A percentile compares a stretch with the other conserved stretches of the same genome.
Conservation (phyloP, 495 filamentous ascomycete genomes). For the Bacidia gigantensis region DNA sequence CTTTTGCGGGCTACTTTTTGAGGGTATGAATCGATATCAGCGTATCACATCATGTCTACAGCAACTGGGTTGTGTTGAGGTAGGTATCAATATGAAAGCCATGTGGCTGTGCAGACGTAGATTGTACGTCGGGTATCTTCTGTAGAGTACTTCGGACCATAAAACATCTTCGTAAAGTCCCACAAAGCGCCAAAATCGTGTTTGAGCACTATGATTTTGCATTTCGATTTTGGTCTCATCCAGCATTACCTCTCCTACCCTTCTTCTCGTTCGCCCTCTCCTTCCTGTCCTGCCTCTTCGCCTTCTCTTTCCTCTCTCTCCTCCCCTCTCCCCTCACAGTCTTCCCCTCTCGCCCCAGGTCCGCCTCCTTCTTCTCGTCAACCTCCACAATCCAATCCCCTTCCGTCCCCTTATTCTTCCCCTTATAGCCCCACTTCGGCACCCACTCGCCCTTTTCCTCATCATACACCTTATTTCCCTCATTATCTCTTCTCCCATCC, state of each 20-base stretch:
- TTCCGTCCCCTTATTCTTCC: constrained; percentile 69
- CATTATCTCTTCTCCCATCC: constrained; percentile 50
- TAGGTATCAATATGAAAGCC: neutral
- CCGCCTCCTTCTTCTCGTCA: constrained; percentile 44
- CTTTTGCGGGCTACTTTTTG: no score
- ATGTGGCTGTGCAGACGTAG: neutral
- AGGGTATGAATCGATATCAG: no score
- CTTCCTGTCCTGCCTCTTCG: constrained; percentile 58
- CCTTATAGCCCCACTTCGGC: constrained; percentile 89
- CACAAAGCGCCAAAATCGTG: no score
- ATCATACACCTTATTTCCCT: constrained; percentile 64
- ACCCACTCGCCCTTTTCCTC: constrained; percentile 79
- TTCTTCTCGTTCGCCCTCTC: constrained; percentile 53
- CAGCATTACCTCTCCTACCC: constrained; percentile 29
- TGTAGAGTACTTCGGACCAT: no score
- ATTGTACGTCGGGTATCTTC: constrained; percentile 1
- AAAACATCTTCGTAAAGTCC: no score
- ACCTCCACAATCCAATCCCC: constrained; percentile 81
- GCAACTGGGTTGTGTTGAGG: neutral
- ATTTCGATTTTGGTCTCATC: neutral
- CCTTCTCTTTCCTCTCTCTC: constrained; percentile 33
- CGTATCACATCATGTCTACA: neutral
- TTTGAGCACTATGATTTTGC: no score
- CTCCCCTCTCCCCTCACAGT: constrained; percentile 47
- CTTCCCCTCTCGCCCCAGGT: constrained; percentile 38